Conservation (phyloP, 768 basidiomycete species). For the Cystofilobasidium macerans region DNA sequence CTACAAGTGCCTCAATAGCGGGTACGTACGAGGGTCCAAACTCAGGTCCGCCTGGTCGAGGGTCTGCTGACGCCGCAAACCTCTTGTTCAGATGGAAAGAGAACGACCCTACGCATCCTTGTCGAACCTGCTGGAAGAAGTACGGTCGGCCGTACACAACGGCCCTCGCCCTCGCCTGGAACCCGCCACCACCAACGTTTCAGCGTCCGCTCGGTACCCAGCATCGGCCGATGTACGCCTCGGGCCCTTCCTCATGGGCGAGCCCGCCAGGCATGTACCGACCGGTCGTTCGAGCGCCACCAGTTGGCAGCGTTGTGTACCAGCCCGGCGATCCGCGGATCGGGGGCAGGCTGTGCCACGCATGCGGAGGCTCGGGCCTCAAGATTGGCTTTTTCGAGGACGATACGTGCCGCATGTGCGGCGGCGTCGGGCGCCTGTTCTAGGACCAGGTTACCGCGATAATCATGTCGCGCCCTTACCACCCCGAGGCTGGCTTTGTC, state of each 20-base stretch:
- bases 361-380: neutral
- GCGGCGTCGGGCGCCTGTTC: conserved; percentile 13
- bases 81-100: conserved; percentile 1
- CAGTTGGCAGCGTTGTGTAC: conserved; percentile 8
- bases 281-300: neutral
- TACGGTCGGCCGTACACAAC: conserved; percentile 10
- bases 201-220: conserved; percentile 8
- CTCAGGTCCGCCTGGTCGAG: too few relatives aligned
- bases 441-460: too few relatives aligned
- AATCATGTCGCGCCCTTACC: too few relatives aligned
- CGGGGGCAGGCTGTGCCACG: conserved; percentile 4
- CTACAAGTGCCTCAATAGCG: conserved; percentile 15
- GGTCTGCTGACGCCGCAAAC: too few relatives aligned
- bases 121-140: conserved; percentile 14
- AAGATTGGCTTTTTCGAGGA: conserved; percentile 18
- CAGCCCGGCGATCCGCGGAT: conserved; percentile 18
- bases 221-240: neutral
- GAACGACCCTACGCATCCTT: conserved; percentile 21
- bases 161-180: neutral
- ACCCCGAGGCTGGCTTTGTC: too few relatives aligned
- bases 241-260: neutral
- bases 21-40: too few relatives aligned
- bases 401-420: conserved; percentile 5
- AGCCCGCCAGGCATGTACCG: neutral
- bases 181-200: neutral